phyloP scores from a whole-genome alignment of 2,329 filamentous ascomycete species.

The Pseudogymnoascus verrucosus region DNA sequence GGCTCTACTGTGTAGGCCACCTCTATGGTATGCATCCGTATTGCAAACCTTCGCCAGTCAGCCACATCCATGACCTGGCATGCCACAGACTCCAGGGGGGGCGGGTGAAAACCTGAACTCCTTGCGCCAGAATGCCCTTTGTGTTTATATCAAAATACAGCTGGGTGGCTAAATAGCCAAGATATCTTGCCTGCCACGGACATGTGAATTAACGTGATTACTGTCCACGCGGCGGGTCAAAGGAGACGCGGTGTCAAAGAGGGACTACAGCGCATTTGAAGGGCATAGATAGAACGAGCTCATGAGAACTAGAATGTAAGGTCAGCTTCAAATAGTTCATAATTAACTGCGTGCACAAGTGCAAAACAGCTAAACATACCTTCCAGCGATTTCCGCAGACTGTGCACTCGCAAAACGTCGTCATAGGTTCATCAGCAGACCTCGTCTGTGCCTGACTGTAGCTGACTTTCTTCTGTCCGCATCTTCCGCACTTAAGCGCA shows the following conservation, averaged over 20 bases:
- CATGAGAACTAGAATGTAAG: slow-evolving; percentile 25
- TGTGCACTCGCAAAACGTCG: slow-evolving; percentile 65
- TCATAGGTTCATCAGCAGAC: slow-evolving; percentile 89
- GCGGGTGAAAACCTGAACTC: neutral
- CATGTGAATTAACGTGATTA: neutral
- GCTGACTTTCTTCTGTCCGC: slow-evolving; percentile 86
- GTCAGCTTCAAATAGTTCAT: neutral
- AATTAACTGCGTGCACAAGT: slow-evolving; percentile 9
- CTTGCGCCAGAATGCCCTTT: slow-evolving; percentile 2
- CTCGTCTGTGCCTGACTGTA: slow-evolving; percentile 96
- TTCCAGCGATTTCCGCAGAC: slow-evolving; percentile 65
- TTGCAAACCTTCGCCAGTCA: neutral
- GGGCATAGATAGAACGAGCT: slow-evolving; percentile 12
- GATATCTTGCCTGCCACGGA: neutral
- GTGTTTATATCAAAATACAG: slow-evolving; percentile 4
- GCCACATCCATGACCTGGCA: neutral
- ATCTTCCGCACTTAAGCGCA: slow-evolving; percentile 83
- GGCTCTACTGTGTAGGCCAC: neutral
- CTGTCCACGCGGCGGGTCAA: neutral
- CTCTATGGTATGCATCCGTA: neutral
- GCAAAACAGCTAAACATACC: slow-evolving; percentile 37
- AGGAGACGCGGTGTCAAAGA: neutral
- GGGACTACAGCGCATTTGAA: neutral
- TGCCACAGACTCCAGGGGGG: neutral
- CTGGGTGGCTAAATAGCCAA: neutral